phyloP scores from a whole-genome alignment of 352 stramenopile genomes.

The Phytophthora pseudosyringae region DNA sequence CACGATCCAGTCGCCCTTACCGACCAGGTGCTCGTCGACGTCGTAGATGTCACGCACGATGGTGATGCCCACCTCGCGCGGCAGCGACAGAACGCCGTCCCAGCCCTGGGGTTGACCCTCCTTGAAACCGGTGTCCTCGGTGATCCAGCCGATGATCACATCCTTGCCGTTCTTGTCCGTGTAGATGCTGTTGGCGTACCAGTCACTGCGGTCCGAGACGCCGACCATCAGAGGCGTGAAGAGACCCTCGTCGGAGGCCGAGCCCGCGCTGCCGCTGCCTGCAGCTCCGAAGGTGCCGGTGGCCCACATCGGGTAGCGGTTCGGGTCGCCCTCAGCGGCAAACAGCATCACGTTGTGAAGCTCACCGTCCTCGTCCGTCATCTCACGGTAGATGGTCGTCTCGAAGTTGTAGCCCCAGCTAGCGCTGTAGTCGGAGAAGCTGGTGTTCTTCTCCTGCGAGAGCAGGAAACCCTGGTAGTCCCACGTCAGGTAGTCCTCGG shows the following conservation, averaged over 20 bases:
- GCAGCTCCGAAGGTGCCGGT: constrained; percentile 42
- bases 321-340: constrained; percentile 52
- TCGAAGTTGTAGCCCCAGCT: constrained; percentile 77
- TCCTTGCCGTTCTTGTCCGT: constrained; percentile 64
- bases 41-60: constrained; percentile 65
- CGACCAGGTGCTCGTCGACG: constrained; percentile 47
- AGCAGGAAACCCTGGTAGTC: constrained; percentile 72
- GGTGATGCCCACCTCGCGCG: constrained; percentile 54
- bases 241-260: constrained; percentile 40
- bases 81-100: constrained; percentile 70
- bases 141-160: constrained; percentile 71
- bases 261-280: constrained; percentile 19
- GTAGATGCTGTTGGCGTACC: constrained; percentile 77
- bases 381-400: constrained; percentile 68
- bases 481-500: constrained; percentile 66
- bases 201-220: constrained; percentile 66
- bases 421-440: constrained; percentile 60
- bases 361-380: constrained; percentile 61
- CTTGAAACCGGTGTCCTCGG: constrained; percentile 58
- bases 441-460: constrained; percentile 65
- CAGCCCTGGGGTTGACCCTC: constrained; percentile 64
- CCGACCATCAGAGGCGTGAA: constrained; percentile 68
- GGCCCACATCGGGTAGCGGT: constrained; percentile 72
- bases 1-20: constrained; percentile 68
- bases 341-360: constrained; percentile 74